These are phyloP conservation scores for Suillus tomentosus DNA, from an alignment of 768 basidiomycete species.

Conservation along the genomic window DNA sequence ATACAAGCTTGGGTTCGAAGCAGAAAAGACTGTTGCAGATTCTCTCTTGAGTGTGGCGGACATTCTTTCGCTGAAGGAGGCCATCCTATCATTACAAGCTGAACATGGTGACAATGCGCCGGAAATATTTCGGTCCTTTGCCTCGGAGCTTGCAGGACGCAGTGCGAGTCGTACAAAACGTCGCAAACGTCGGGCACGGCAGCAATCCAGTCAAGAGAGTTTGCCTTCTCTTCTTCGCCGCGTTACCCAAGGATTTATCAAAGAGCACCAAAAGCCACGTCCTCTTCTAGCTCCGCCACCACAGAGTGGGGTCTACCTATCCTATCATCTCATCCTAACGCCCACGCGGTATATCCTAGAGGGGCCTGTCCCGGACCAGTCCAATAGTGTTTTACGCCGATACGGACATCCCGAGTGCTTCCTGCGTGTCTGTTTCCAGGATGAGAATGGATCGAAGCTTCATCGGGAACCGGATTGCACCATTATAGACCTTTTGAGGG, in stretches of 20 bases:
- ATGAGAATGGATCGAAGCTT: conserved; percentile 44
- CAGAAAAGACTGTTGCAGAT: conserved; percentile 36
- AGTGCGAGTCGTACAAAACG: background rate
- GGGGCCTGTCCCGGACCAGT: conserved; percentile 40
- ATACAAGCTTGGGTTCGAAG: conserved; percentile 41
- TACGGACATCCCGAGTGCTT: conserved; percentile 44
- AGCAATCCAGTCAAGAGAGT: background rate
- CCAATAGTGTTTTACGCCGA: conserved; percentile 41
- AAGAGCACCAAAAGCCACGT: conserved; percentile 25
- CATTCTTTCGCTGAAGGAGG: conserved; percentile 21
- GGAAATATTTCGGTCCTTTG: conserved; percentile 28
- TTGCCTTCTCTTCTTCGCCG: conserved; percentile 21
- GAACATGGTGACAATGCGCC: conserved; percentile 20
- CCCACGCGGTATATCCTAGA: conserved; percentile 41
- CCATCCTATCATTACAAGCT: conserved; percentile 23
- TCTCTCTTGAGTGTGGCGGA: conserved; percentile 26
- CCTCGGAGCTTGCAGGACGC: conserved; percentile 22
- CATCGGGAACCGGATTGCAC: conserved; percentile 29
- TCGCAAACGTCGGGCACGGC: background rate
- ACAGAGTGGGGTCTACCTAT: conserved; percentile 27
- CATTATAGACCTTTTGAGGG: conserved; percentile 32
- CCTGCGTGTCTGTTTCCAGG: conserved; percentile 50
- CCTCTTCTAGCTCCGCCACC: conserved; percentile 26
- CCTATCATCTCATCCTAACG: conserved; percentile 42
- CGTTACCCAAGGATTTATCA: conserved; percentile 23